Conservation (phyloP, 805 yeast genomes). For the Pichia insulana region DNA sequence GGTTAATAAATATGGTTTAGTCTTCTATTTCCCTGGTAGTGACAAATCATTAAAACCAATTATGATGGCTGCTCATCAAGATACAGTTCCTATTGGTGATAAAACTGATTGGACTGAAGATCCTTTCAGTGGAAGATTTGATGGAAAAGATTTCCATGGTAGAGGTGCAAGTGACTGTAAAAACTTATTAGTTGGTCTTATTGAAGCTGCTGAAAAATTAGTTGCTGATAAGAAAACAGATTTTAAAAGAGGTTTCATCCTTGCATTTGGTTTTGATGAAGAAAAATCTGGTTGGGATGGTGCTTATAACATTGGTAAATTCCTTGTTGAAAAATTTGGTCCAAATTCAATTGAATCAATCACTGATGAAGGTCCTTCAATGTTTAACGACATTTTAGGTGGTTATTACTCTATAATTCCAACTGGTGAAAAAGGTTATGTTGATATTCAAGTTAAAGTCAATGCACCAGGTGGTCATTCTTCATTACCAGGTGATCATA, state of each 20-base stretch:
- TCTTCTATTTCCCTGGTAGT: slow-evolving; percentile 59
- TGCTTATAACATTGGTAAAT: slow-evolving; percentile 43
- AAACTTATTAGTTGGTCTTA: slow-evolving; percentile 51
- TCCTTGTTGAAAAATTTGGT: slow-evolving; percentile 49
- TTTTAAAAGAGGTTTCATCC: slow-evolving; percentile 46
- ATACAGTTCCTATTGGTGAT: slow-evolving; percentile 68
- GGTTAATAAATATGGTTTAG: slow-evolving; percentile 56
- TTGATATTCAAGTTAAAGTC: slow-evolving; percentile 38
- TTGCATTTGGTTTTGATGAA: slow-evolving; percentile 75
- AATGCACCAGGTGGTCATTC: slow-evolving; percentile 53
- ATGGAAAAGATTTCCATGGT: slow-evolving; percentile 62
- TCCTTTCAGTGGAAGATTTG: slow-evolving; percentile 61
- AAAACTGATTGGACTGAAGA: slow-evolving; percentile 52
- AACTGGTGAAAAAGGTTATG: slow-evolving; percentile 34
- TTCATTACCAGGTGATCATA: slow-evolving; percentile 57
- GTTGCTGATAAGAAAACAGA: slow-evolving; percentile 42
- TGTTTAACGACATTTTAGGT: slow-evolving; percentile 35
- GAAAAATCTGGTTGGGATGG: slow-evolving; percentile 60
- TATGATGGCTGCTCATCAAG: slow-evolving; percentile 69
- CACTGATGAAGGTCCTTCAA: slow-evolving; percentile 46
- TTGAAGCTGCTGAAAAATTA: slow-evolving; percentile 57
- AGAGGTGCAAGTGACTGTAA: slow-evolving; percentile 77
- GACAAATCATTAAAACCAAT: slow-evolving; percentile 47
- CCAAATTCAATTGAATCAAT: slow-evolving; percentile 49
- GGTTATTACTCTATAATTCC: slow-evolving; percentile 14